Evolutionary conservation across 225 moss, liverwort and hornwort species (phyloP).

Genomic region (Lunularia cruciata): DNA sequence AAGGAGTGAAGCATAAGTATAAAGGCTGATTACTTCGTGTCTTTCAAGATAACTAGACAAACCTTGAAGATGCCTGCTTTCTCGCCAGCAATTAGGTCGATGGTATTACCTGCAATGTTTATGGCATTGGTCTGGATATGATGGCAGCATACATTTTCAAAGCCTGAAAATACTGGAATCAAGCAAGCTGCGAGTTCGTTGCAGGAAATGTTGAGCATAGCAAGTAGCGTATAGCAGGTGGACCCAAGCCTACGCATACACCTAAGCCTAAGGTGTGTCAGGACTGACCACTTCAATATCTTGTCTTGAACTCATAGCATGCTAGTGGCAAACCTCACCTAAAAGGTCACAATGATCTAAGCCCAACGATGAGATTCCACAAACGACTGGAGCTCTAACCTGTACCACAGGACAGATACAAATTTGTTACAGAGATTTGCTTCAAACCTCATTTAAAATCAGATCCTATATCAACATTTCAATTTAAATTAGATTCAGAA

Average conservation of each 20-base stretch:
- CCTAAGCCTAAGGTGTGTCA: too few relatives aligned
- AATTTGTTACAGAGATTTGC: conserved; percentile 7
- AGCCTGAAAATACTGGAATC: background rate
- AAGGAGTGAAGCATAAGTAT: too few relatives aligned
- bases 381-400: conserved; percentile 84
- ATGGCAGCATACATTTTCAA: background rate
- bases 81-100: conserved; percentile 80
- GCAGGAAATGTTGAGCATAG: too few relatives aligned
- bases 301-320: too few relatives aligned
- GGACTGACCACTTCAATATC: too few relatives aligned
- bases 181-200: too few relatives aligned
- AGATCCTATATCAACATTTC: background rate
- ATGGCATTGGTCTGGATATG: background rate
- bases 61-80: conserved; percentile 99
- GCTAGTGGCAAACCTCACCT: conserved; percentile 66
- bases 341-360: conserved; percentile 97
- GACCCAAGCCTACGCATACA: too few relatives aligned
- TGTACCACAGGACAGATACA: conserved; percentile 42
- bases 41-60: background rate
- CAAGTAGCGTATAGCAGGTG: too few relatives aligned
- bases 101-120: conserved; percentile 59
- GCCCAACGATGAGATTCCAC: conserved; percentile 96
- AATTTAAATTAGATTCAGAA: background rate
- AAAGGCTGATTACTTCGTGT: too few relatives aligned
- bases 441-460: background rate